Conservation (phyloP, 192 early-diverging fungal genomes). For the Podila minutissima region DNA sequence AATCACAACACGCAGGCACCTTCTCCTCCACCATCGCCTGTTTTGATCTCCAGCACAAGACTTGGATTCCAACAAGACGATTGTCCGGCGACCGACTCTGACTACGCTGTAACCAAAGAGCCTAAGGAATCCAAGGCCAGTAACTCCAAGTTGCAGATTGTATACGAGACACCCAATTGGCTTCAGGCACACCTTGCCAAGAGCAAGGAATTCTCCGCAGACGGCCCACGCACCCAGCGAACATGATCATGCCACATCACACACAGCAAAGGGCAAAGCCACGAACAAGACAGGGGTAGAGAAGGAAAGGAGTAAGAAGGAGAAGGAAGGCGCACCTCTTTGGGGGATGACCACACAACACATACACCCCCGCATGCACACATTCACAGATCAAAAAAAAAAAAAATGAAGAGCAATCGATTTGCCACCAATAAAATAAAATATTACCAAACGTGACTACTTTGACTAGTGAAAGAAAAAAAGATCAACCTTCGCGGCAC, state of each 20-base stretch:
- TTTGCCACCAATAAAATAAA: no score
- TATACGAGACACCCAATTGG: neutral
- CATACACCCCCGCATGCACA: no score
- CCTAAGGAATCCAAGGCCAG: neutral
- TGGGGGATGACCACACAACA: no score
- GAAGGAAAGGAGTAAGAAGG: no score
- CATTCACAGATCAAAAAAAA: no score
- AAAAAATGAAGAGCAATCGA: no score
- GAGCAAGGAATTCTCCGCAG: neutral
- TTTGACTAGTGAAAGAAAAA: neutral
- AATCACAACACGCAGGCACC: neutral
- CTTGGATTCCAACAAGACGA: neutral
- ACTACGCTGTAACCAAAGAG: neutral
- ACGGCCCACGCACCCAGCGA: neutral
- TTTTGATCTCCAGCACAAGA: constrained; percentile 6
- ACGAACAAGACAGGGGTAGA: no score
- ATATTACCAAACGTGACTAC: no score
- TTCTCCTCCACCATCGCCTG: constrained; percentile 9
- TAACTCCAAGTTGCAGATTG: neutral
- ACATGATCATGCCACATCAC: neutral
- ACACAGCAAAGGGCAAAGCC: no score
- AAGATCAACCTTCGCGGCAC: no score
- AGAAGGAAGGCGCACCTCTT: no score
- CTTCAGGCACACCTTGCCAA: neutral
- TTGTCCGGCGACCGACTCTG: neutral